Evolutionary conservation across 2,329 filamentous ascomycete genomes (phyloP), one percentile per base, ranked within the genome.

Genomic region (Cercospora sojina): DNA sequence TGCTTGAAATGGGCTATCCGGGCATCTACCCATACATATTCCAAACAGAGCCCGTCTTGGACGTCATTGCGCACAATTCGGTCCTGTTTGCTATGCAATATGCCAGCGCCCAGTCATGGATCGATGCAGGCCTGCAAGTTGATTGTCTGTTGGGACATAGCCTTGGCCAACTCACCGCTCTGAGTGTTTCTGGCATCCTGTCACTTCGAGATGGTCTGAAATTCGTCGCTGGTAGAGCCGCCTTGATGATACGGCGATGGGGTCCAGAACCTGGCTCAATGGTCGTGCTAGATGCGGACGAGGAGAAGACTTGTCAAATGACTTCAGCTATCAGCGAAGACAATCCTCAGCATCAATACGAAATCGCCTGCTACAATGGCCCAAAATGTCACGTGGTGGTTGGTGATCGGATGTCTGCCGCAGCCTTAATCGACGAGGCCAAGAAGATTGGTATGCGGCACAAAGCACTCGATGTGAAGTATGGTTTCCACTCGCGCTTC

Each of bases 351-450:
- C 16, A 53, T 18, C 35, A 41, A 12, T 20, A 29, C 25, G 64
- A 65, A 18, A 67, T 69, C 32, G 69, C 67, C n/a, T 70, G 69
- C 57, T 66, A 61, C 64, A 70, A 70, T 41, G 64, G 67, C 6
- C 64, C 62, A 5, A 41, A 31, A n/a, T 65, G 43, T 23, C 61
- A 55, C 7, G 59, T 57, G 20, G 27, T 69, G 31, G 66, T 57
- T n/a, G 20, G 59, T n/a, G 49, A 62, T 8, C 51, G 41, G 25
- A 32, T 20, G 12, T 47, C 59, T 5, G 58, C 53, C 16, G 29
- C n/a, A 7, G 56, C 56, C 13, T 27, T 56, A 2, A 47, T 62
- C 16, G 35, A 64, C 27, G 58, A 62, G 23, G 27, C 51, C 12
- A 51, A 31, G 2, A 53, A 25, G 20, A 27, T 27, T 35, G 41